Percentiles rank a stretch among this genome's conserved stretches.
phyloP scores from a whole-genome alignment of 106 monocot genomes.

The Dendrobium nobile region DNA sequence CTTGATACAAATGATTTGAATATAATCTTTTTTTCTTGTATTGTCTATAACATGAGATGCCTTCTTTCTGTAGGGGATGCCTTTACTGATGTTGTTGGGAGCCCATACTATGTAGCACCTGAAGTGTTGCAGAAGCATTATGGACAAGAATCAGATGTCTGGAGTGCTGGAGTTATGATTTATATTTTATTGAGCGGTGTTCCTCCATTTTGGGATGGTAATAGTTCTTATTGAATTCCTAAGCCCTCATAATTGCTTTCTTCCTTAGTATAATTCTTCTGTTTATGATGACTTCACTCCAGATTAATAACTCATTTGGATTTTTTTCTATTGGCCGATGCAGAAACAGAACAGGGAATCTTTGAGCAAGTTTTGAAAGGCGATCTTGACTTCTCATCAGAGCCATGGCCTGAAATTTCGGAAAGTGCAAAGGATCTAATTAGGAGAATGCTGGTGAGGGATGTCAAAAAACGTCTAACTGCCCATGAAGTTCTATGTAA shows the following conservation, averaged over 20 bases:
- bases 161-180: slow-evolving; percentile 65
- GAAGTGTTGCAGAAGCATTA: slow-evolving; percentile 47
- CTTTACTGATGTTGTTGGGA: slow-evolving; percentile 53
- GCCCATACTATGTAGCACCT: slow-evolving; percentile 61
- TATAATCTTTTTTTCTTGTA: neutral
- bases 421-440: slow-evolving; percentile 53
- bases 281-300: neutral
- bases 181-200: slow-evolving; percentile 55
- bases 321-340: neutral
- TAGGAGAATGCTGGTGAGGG: slow-evolving; percentile 52
- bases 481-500: slow-evolving; percentile 59
- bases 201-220: slow-evolving; percentile 66
- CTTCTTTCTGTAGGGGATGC: slow-evolving; percentile 28
- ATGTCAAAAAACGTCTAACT: slow-evolving; percentile 38
- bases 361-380: slow-evolving; percentile 57
- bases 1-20: neutral
- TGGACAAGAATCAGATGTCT: slow-evolving; percentile 53
- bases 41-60: neutral
- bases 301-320: neutral
- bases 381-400: slow-evolving; percentile 45
- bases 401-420: slow-evolving; percentile 55
- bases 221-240: neutral
- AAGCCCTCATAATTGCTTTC: neutral
- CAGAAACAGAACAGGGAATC: slow-evolving; percentile 57
- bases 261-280: neutral